Base-by-base conservation (phyloP, 2,329 filamentous ascomycete species). In the Aspergillaceae sp. region DNA sequence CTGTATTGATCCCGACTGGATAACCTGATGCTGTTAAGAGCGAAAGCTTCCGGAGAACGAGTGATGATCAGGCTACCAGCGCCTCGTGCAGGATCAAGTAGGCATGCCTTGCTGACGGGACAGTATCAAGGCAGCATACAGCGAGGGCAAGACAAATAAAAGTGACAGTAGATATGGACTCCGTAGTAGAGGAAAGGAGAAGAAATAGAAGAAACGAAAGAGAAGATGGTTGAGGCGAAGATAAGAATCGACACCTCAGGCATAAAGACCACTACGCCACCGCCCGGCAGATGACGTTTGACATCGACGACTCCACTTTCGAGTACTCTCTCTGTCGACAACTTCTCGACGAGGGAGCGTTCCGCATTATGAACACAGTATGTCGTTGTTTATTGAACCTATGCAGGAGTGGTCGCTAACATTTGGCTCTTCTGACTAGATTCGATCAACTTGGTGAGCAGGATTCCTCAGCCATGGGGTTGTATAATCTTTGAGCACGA, bases 391-490 rank as follows among this genome's bases (percentile, higher is more conserved):
- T 19, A 10, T 43, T 19, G 10, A 34, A 37, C 27, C 4, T 26
- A 44, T 34, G 30, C 40, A 1, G 4, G 8, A 32, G 30, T 7
- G 30, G 11, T 42, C 4, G 27, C 9, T 44, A 28, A 45, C 36
- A 42, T 41, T 48, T 58, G 46, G 60, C 34, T 7, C 34, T 38
- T 10, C 5, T 44, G 1, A 28, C n/a, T 57, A 79, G 75, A 70
- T 79, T 49, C 70, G 71, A 70, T 80, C 77, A 52, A 78, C 77
- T 54, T 78, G 76, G 76, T 79, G 71, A 68, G 72, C 53, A 43
- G 27, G 37, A 49, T n/a, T 10, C n/a, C 8, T 30, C n/a, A 30
- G 5, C 11, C 29, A 43, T 32, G 28, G 38, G 28, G 47, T 45
- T 27, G 8, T 41, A 41, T 42, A 27, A 28, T 34, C 37, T 28